Base-by-base conservation (phyloP, 1,284 basidiomycete genomes). In the Cystobasidium pallidum region DNA sequence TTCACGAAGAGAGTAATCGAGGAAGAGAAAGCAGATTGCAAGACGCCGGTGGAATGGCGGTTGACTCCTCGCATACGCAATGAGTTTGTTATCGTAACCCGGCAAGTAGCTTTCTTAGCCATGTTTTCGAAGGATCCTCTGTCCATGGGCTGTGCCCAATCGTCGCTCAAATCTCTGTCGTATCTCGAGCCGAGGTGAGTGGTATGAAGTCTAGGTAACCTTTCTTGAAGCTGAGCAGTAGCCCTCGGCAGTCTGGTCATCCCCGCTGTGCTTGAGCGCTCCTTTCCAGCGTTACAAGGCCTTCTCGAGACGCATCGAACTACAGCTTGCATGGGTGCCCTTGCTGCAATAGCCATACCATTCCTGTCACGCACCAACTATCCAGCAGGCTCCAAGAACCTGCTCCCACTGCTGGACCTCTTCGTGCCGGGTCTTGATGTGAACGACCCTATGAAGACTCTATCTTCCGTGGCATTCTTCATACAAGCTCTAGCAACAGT, bases 271-370 rank as follows among this genome's bases (percentile, higher is more conserved):
- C 85, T 99, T 47, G 94, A 98, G 78, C 87, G 94, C 34, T 91
- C 93, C 3, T 94, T 94, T 75, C 87, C 89, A 57, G 94, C 94
- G 0, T 84, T 99, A 17, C 94, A 98, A 80, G 89, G 89, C 19
- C 86, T 96, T n/a, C 92, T 94, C 76, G 94, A 97, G 83, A 96
- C 94, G 0, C 92, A 95, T 80, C 85, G 94, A 34, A 95, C 94
- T 2, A 92, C 92, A 0, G 91, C 93, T 1, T 92, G 94, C 34
- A 86, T 98, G 67, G 91, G 89, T 70, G 90, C 92, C 78, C 85
- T 99, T n/a, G 87, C 90, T 21, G 88, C 88, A 0, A 87, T 95
- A 24, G 85, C 91, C 26, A 85, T 88, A 3, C 90, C 92, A 8
- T 83, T 99, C 39, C 86, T 92, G 1, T 88, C 88, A 1, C 90